Base-by-base conservation (phyloP, 2,329 filamentous ascomycete species). In the Colletotrichum karsti region DNA sequence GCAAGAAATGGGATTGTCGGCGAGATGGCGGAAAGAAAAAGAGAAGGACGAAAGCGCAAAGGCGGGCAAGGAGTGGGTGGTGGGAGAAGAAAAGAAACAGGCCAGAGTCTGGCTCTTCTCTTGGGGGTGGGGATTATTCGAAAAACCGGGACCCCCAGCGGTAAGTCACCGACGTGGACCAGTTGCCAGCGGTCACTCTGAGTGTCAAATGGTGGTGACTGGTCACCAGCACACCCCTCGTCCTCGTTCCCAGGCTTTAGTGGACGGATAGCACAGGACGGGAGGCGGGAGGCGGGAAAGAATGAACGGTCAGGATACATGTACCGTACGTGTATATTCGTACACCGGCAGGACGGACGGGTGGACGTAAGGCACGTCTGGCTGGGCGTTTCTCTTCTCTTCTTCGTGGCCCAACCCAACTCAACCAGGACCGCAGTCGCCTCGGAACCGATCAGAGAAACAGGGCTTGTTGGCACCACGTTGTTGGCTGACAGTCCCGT, bases 21-120 rank as follows among this genome's bases (percentile, higher is more conserved):
- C 73, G 69, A 71, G 70, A 72, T 73, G 71, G 72, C 72, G 70
- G 74, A 72, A 73, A 70, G 72, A 74, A 72, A 70, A 73, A 69
- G 66, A 59, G 73, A 74, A 59, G 73, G 74, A 74, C 68, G 60
- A 60, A 71, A 74, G 71, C 72, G 72, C 69, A 71, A 68, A 71
- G 72, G 72, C 72, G 75, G 69, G 71, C 72, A 72, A 73, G 65
- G 74, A 75, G 74, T 70, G 65, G 71, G 67, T 70, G 62, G 63
- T 71, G 69, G 72, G 72, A 70, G 71, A 74, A 74, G 72, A 77
- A 75, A 76, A 76, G 72, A 63, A 69, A 69, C 56, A 67, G 62
- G 62, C 66, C 62, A 67, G 66, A 59, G 66, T 67, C 66, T 66
- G 63, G 66, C 51, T 60, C 63, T 62, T 53, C 50, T 56, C 66